phyloP scores from a whole-genome alignment of 2,329 filamentous ascomycete species.

The Clonostachys rhizophaga region DNA sequence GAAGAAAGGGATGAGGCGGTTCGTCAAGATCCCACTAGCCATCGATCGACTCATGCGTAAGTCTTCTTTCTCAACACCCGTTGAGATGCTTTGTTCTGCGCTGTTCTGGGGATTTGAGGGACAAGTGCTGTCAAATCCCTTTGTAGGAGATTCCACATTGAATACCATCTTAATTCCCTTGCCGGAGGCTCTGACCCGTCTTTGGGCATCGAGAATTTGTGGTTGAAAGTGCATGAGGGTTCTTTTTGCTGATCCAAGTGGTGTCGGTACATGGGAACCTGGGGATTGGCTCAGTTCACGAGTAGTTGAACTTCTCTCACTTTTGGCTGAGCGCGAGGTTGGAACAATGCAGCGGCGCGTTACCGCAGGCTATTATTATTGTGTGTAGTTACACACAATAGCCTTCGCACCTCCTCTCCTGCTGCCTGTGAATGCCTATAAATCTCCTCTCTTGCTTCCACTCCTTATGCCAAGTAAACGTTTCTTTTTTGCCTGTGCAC shows the following conservation, averaged over 20 bases:
- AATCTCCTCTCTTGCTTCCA: neutral
- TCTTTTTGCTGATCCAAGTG: too few relatives aligned
- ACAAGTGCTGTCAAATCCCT: neutral
- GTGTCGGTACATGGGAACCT: too few relatives aligned
- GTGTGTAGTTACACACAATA: too few relatives aligned
- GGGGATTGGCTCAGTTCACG: too few relatives aligned
- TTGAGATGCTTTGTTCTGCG: slow-evolving; percentile 2
- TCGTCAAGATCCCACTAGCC: slow-evolving; percentile 64
- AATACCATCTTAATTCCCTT: neutral
- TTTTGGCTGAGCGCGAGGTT: too few relatives aligned
- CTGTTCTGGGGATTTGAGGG: neutral
- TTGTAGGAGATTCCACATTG: neutral
- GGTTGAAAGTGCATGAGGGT: too few relatives aligned
- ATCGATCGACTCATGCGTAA: slow-evolving; percentile 74
- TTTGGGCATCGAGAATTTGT: neutral
- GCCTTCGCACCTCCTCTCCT: too few relatives aligned
- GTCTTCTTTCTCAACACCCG: slow-evolving; percentile 31
- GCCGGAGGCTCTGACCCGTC: neutral
- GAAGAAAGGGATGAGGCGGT: slow-evolving; percentile 79
- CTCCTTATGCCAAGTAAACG: neutral
- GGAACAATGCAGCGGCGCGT: too few relatives aligned
- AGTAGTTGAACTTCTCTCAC: too few relatives aligned
- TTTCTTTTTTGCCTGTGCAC: neutral
- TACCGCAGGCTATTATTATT: too few relatives aligned
- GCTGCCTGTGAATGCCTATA: too few relatives aligned